Evolutionary conservation across 441 rosid species (phyloP).

Genomic region (Iberis amara): DNA sequence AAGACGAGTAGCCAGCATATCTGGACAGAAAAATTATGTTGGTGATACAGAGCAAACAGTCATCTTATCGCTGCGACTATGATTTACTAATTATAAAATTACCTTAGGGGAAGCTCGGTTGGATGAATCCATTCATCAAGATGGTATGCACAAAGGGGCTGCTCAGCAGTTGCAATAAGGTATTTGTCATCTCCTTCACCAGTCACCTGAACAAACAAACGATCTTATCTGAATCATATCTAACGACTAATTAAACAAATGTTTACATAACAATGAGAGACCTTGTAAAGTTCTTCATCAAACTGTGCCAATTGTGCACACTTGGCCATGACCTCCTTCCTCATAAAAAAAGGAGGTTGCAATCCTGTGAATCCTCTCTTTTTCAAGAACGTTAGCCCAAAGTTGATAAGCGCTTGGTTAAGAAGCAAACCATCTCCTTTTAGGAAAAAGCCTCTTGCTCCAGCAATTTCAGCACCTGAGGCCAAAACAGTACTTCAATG

Average conservation of each 20-base stretch:
- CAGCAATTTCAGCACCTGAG: conserved; percentile 84
- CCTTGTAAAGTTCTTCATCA: conserved; percentile 96
- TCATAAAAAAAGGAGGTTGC: conserved; percentile 90
- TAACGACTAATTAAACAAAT: background rate
- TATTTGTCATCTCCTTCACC: conserved; percentile 96
- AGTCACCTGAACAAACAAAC: conserved; percentile 45
- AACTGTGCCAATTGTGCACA: conserved; percentile 92
- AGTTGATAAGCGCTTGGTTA: conserved; percentile 83
- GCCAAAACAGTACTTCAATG: conserved; percentile 8
- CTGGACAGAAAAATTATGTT: conserved; percentile 31
- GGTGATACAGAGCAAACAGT: background rate
- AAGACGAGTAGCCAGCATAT: conserved; percentile 85
- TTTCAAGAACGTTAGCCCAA: conserved; percentile 66
- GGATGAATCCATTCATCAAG: conserved; percentile 92
- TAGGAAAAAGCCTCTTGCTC: conserved; percentile 82
- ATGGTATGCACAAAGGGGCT: conserved; percentile 84
- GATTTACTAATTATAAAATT: background rate
- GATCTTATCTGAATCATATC: background rate
- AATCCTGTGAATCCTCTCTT: conserved; percentile 56
- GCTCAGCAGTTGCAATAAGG: conserved; percentile 94
- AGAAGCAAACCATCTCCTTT: conserved; percentile 80
- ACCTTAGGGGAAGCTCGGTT: conserved; percentile 75
- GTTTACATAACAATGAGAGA: background rate
- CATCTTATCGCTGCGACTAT: background rate
- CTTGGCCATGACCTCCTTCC: conserved; percentile 86